Base-by-base conservation (phyloP, 2,329 filamentous ascomycete genomes). In the Cyclaneusma minus region DNA sequence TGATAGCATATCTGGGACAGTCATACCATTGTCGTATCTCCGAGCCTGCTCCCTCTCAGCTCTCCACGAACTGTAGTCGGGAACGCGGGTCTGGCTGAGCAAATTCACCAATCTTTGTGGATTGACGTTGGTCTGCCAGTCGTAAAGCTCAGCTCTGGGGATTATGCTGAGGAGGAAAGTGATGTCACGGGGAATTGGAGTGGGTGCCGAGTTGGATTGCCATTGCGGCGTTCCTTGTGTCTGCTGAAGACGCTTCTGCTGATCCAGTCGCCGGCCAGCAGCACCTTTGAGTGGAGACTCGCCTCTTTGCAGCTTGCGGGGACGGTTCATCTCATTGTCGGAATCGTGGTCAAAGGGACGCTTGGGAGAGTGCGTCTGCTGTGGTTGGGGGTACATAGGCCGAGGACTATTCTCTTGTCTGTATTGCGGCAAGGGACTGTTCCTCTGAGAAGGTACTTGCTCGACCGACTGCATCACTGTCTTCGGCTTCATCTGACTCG, bases 271-370 rank as follows among this genome's bases (percentile, higher is more conserved):
- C 29, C 85, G 75, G 14, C 83, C 82, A 19, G 87, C 83, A 2
- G 82, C 81, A 9, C 83, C 83, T 49, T 95, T 98, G 19, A 95
- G 63, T 0, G 91, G 89, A 4, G 87, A 95, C 30, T 81, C 84
- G n/a, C 78, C 85, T 22, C 91, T 73, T 25, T 76, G 68, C 27
- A 94, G 65, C 49, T 95, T 94, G 39, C 85, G 80, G 1, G 84
- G 82, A 12, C 80, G 76, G 37, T 71, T 71, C 19, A 64, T 56
- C 29, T 76, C 71, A 33, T 76, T 74, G 19, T 82, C 76, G 5
- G 61, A 62, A 21, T 93, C 84, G 31, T 85, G 80, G 10, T 36
- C 43, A 27, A 48, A 43, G 9, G 45, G 46, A n/a, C 52, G 47
- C 32, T 55, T 55, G n/a, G 52, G 52, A 13, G 50, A 53, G 25